Base-by-base conservation (phyloP, 176 grass and related monocot genomes). In the Calamus simplicifolius region DNA sequence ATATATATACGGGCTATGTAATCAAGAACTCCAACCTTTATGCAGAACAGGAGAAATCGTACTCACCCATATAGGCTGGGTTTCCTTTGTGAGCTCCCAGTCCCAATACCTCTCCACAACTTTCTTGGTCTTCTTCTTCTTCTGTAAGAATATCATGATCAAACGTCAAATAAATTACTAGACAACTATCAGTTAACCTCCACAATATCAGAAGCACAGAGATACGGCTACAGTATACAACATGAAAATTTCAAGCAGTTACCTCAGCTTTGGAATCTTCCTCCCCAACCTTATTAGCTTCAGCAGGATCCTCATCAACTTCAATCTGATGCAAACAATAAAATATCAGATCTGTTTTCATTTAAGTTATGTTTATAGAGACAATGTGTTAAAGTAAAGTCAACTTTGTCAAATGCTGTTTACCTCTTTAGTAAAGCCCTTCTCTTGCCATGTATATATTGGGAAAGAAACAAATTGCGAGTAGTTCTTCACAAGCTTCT, bases 391-490 rank as follows among this genome's bases (percentile, higher is more conserved):
- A 13, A 52, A 3, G 25, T 4, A 38, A 3, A 38, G 15, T 67
- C 27, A 14, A 55, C 51, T 35, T 27, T 4, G 4, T 14, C 23
- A 58, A 54, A n/a, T 1, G 52, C 25, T 29, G 17, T n/a, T 62
- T 59, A 92, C 93, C 84, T 92, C 93, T 69, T 98, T 98, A 18
- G 88, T 92, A 56, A 69, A 85, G 53, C 93, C 93, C 60, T 92
- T 98, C 60, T 98, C 93, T 92, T 92, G 79, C 93, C 87, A 98
- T 12, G 81, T 92, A 56, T 92, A 98, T 69, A 98, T 92, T 54
- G 88, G 87, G 51, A 98, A 98, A 52, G 93, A 98, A 68, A 98
- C 88, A 85, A 98, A 98, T 61, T 98, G 93, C 13, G 93, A 98
- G 70, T 98, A 98, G 58, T 92, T 98, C 81, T 92, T 92, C 64